Percentiles rank a stretch among this genome's conserved stretches.
Conservation (phyloP, 2,329 filamentous ascomycete genomes). For the Talaromyces piceae region DNA sequence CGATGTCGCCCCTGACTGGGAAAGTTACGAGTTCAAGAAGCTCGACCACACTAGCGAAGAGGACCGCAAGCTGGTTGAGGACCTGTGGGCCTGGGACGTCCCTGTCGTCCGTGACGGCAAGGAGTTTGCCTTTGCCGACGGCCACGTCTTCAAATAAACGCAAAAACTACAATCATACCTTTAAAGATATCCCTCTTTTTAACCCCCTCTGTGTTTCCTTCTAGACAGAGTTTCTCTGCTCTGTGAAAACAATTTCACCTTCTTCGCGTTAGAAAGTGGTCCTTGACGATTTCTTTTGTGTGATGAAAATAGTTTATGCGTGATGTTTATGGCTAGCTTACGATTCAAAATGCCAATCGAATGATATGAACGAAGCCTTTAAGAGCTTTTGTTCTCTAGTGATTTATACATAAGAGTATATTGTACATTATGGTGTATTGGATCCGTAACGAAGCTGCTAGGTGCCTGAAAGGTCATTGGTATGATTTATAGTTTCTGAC, state of each 20-base stretch:
- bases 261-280: not conserved
- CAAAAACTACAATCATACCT: not conserved
- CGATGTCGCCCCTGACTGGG: slow-evolving; percentile 92
- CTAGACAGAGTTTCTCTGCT: not conserved
- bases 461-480: too few species aligned
- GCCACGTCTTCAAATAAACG: slow-evolving; percentile 98
- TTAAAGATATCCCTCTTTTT: slow-evolving; percentile 2
- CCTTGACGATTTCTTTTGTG: not conserved
- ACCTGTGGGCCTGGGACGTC: slow-evolving; percentile 90
- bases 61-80: slow-evolving; percentile 78
- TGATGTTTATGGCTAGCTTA: slow-evolving; percentile 5
- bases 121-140: slow-evolving; percentile 78
- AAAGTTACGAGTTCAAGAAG: slow-evolving; percentile 96
- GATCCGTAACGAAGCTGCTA: too few species aligned
- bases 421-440: too few species aligned
- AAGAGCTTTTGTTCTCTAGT: not conserved
- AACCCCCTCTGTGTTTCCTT: not conserved
- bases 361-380: not conserved
- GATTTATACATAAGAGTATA: not conserved
- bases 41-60: slow-evolving; percentile 81
- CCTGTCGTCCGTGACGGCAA: slow-evolving; percentile 73
- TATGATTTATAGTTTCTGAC: too few species aligned
- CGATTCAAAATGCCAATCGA: slow-evolving; percentile 2
- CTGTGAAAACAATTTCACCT: not conserved
- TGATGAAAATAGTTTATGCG: slow-evolving; percentile 6